Percentiles rank a stretch among this genome's conserved stretches.
phyloP scores from a whole-genome alignment of 352 stramenopile species.

The Phytophthora palmivora region DNA sequence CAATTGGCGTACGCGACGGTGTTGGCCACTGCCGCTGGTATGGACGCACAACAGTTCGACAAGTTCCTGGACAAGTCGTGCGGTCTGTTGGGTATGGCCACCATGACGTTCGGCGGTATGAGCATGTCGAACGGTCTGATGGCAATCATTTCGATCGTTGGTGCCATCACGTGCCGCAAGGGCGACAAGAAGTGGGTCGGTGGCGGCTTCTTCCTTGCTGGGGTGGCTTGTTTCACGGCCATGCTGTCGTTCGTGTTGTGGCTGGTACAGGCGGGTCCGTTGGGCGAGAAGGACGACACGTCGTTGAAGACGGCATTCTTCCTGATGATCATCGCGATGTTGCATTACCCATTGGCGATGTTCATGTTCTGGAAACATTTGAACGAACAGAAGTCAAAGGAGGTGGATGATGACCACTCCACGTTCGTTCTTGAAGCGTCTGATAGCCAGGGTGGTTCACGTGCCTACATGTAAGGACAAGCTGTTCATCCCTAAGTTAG shows the following conservation, averaged over 20 bases:
- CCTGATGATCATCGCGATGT: conserved; percentile 63
- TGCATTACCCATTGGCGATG: conserved; percentile 53
- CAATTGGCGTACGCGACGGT: no score
- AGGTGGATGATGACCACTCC: not conserved
- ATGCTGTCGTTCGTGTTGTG: conserved; percentile 46
- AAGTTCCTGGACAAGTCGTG: no score
- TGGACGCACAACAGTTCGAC: no score
- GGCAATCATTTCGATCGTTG: conserved; percentile 54
- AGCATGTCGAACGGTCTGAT: no score
- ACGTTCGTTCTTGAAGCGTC: conserved; percentile 24
- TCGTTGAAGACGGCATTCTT: conserved; percentile 62
- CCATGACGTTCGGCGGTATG: no score
- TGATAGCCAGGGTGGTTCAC: conserved; percentile 19
- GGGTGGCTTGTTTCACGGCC: conserved; percentile 18
- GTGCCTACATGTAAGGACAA: conserved; percentile 23
- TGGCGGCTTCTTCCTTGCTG: conserved; percentile 26
- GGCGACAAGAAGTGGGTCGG: conserved; percentile 32
- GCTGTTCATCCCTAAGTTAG: conserved; percentile 1
- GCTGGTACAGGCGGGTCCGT: conserved; percentile 50
- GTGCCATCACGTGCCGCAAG: conserved; percentile 56
- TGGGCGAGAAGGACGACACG: conserved; percentile 66
- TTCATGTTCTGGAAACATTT: conserved; percentile 30
- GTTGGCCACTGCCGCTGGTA: no score
- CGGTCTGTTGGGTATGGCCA: no score
- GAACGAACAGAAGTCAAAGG: conserved; percentile 3